These are phyloP conservation scores for Arctium minus DNA, from an alignment of 129 eudicot genomes.

Conservation along the genomic window DNA sequence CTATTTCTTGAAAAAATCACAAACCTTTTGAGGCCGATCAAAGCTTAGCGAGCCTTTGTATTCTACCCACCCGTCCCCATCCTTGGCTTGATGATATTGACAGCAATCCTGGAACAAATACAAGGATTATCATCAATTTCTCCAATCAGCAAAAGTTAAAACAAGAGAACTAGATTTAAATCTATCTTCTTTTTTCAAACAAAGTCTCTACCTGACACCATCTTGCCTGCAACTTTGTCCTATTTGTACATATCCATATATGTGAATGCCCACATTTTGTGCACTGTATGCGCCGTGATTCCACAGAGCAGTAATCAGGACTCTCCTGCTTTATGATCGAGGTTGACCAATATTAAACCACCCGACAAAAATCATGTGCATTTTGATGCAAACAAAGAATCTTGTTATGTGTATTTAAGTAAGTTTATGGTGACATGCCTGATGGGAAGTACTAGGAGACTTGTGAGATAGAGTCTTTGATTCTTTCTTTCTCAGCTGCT, in stretches of 20 bases:
- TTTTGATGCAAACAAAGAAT: not conserved
- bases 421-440: conserved; percentile 39
- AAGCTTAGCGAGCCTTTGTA: conserved; percentile 87
- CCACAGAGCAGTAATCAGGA: conserved; percentile 68
- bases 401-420: not conserved
- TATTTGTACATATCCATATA: conserved; percentile 93
- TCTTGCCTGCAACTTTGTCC: conserved; percentile 88
- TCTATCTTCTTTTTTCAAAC: not conserved
- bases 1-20: not conserved
- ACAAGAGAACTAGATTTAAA: not conserved
- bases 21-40: conserved; percentile 82
- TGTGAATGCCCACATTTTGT: conserved; percentile 96
- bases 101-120: conserved; percentile 77
- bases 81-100: conserved; percentile 97
- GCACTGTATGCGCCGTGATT: conserved; percentile 97
- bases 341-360: not conserved
- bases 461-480: conserved; percentile 54
- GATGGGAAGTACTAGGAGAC: conserved; percentile 69
- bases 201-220: conserved; percentile 85
- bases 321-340: conserved; percentile 38
- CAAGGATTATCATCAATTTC: not conserved
- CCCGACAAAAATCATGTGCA: not conserved
- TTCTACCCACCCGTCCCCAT: conserved; percentile 99
- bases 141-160: not conserved
- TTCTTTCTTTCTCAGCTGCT: conserved; percentile 84